Percentiles rank a stretch among this genome's conserved stretches.
Conservation (phyloP, 1,139 yeast species). For the Suhomyces terraborum region DNA sequence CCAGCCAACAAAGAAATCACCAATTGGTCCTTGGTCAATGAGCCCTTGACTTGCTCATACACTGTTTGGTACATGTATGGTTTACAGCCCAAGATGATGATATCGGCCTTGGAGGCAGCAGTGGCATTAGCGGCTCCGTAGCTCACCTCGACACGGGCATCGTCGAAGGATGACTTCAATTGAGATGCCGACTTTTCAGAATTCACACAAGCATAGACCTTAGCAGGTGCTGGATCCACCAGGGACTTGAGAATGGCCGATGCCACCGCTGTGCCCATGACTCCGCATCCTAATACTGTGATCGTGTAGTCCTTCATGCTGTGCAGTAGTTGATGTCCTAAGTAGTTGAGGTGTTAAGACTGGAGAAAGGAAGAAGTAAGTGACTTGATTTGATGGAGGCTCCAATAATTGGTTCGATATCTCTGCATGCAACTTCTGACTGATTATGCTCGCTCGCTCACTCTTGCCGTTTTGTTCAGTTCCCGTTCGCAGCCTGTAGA, state of each 20-base stretch:
- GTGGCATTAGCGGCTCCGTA: slow-evolving; percentile 53
- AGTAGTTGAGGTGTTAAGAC: neutral
- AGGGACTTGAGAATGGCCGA: slow-evolving; percentile 64
- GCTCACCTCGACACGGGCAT: slow-evolving; percentile 48
- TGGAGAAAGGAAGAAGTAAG: no score
- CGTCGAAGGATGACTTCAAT: slow-evolving; percentile 42
- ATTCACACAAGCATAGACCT: slow-evolving; percentile 76
- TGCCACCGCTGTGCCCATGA: slow-evolving; percentile 95
- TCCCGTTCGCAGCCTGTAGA: no score
- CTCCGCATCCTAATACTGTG: slow-evolving; percentile 89
- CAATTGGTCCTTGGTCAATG: slow-evolving; percentile 56
- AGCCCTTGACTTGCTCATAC: slow-evolving; percentile 44
- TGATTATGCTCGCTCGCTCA: slow-evolving; percentile 2
- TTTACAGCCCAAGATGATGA: slow-evolving; percentile 81
- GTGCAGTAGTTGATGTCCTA: neutral
- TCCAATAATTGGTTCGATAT: neutral
- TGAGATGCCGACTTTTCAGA: slow-evolving; percentile 52
- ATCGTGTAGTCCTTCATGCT: slow-evolving; percentile 57
- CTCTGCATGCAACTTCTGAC: neutral
- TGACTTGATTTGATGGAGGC: no score
- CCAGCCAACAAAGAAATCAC: slow-evolving; percentile 90
- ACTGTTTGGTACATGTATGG: slow-evolving; percentile 76
- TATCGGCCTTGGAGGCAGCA: slow-evolving; percentile 65
- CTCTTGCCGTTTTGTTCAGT: neutral
- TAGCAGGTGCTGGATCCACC: slow-evolving; percentile 62